phyloP scores from a whole-genome alignment of 768 basidiomycete species.

The Ramaria sp. region DNA sequence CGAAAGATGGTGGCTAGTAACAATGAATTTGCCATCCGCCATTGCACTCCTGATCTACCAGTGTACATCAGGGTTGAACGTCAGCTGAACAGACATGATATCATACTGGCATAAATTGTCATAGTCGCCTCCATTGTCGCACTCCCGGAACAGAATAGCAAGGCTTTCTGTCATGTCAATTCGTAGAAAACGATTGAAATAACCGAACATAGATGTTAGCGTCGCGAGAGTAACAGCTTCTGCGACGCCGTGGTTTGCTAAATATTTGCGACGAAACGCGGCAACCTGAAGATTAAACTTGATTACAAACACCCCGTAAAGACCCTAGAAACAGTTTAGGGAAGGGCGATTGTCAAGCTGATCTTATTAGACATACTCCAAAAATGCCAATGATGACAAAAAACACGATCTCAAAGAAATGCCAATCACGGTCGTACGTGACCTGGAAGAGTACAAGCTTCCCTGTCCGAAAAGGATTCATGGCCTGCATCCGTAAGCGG shows the following conservation, averaged over 20 bases:
- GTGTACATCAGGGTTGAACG: neutral
- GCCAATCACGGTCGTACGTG: slow-evolving; percentile 96
- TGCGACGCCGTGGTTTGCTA: slow-evolving; percentile 71
- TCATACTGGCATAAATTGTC: slow-evolving; percentile 92
- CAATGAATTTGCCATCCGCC: slow-evolving; percentile 90
- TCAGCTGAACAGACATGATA: slow-evolving; percentile 9
- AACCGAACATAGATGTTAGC: slow-evolving; percentile 85
- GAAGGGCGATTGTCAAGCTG: neutral
- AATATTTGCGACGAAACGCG: slow-evolving; percentile 85
- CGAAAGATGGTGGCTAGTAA: slow-evolving; percentile 86
- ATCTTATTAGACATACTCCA: slow-evolving; percentile 46
- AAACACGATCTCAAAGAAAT: slow-evolving; percentile 97
- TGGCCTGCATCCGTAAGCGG: slow-evolving; percentile 42
- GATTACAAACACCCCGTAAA: slow-evolving; percentile 94
- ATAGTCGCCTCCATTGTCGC: slow-evolving; percentile 86
- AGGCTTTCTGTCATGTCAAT: slow-evolving; percentile 98
- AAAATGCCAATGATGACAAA: slow-evolving; percentile 94
- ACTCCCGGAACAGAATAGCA: slow-evolving; percentile 91
- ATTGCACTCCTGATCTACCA: slow-evolving; percentile 73
- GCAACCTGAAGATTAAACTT: slow-evolving; percentile 95
- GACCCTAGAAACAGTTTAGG: slow-evolving; percentile 46
- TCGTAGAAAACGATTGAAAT: slow-evolving; percentile 87
- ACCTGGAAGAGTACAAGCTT: slow-evolving; percentile 98
- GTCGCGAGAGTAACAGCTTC: slow-evolving; percentile 85
- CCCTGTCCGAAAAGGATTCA: slow-evolving; percentile 97